Base-by-base conservation (phyloP, 2,329 filamentous ascomycete genomes). In the Dothiorella sarmentorum region DNA sequence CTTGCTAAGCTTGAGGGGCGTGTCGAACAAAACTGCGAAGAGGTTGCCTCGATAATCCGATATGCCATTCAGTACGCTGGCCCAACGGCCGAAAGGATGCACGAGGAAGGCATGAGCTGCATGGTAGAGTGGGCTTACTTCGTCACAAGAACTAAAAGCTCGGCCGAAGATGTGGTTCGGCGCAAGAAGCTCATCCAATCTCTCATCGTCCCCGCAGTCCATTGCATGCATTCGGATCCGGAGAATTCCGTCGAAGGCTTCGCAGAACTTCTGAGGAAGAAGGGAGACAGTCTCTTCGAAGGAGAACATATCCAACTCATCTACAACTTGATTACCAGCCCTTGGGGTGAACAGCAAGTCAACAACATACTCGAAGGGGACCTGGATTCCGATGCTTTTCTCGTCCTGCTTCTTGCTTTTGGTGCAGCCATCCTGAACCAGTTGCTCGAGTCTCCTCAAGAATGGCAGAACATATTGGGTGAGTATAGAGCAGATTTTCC, bases 371-470 rank as follows among this genome's bases (percentile, higher is more conserved):
- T 85, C 11, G 75, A 79, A 11, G 85, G 83, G 7, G 84, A 88
- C 58, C 83, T 82, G 51, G 83, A 85, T 10, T 85, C 85, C 60
- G 84, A 88, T 42, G 80, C 80, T 56, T 88, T 88, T 64, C 85
- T 85, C 1, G 79, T 85, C 51, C 76, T 91, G 13, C 76, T 90
- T 64, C 74, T 91, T 4, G 83, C 87, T 0, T 89, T 87, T 66
- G 88, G 84, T 3, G 85, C 89, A 66, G 83, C 85, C 9, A 86
- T 80, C 60, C 79, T 86, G 43, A 79, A 83, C 6, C 29, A 45
- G 64, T 67, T 9, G 13, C 7, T 59, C n/a, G 37, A n/a, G 10
- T 64, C 66, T 59, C 47, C 65, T 4, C 68, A 71, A 40, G 64
- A 71, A 47, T 59, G 57, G 57, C 67, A 71, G 27, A 68, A 73